Evolutionary conservation across 192 early-diverging fungal species (phyloP).

Genomic region (Podila horticola): DNA sequence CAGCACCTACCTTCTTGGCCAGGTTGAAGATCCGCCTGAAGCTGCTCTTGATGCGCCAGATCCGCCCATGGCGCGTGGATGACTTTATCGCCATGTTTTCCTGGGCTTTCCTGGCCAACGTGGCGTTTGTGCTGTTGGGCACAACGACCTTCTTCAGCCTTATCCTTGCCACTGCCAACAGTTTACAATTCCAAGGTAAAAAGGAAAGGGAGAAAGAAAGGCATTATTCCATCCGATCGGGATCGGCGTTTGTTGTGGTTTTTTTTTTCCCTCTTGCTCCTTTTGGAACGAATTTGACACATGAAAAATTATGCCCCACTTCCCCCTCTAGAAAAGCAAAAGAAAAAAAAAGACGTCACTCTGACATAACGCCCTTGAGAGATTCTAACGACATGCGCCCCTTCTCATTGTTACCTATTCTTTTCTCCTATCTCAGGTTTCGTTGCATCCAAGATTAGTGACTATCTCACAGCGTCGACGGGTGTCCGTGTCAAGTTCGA

Average conservation of each 20-base stretch:
- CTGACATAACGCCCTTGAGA: neutral
- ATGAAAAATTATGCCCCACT: no score
- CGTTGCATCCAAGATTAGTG: slow-evolving; percentile 79
- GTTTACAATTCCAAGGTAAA: slow-evolving; percentile 83
- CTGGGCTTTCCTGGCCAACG: slow-evolving; percentile 89
- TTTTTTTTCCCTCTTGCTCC: neutral
- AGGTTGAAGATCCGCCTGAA: slow-evolving; percentile 70
- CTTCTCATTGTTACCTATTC: neutral
- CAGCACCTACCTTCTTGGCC: slow-evolving; percentile 66
- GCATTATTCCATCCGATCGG: neutral
- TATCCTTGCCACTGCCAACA: slow-evolving; percentile 81
- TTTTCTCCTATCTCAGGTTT: slow-evolving; percentile 63
- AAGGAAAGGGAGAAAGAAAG: no score
- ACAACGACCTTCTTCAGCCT: slow-evolving; percentile 92
- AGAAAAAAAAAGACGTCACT: neutral
- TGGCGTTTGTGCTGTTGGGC: slow-evolving; percentile 84
- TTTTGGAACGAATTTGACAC: no score
- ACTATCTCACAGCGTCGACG: slow-evolving; percentile 82
- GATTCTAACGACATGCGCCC: neutral
- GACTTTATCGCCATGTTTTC: slow-evolving; percentile 90
- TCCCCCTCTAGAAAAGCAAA: neutral
- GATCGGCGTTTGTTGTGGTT: slow-evolving; percentile 1
- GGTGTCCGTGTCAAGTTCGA: slow-evolving; percentile 90
- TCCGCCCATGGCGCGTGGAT: slow-evolving; percentile 83
- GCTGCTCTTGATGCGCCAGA: slow-evolving; percentile 70